These are phyloP conservation scores for Cryptococcus jaspeensis DNA, from an alignment of 1,284 basidiomycete genomes.

Conservation along the genomic window DNA sequence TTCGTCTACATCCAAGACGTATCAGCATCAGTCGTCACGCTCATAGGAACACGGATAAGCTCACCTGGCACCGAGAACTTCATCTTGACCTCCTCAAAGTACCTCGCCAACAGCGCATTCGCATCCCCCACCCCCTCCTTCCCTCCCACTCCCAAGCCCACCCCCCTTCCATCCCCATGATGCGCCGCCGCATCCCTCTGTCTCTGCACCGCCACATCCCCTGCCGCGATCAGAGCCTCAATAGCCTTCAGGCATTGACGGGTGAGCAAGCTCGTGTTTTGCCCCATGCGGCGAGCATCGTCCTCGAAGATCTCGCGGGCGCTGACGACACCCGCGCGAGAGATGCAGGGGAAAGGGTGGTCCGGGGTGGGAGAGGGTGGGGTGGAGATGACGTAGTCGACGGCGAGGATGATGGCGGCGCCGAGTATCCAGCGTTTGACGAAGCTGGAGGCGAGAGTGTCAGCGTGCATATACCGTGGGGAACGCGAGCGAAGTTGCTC, in stretches of 20 bases:
- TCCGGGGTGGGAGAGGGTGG: conserved; percentile 31
- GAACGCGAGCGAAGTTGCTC: neutral
- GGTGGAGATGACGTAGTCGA: conserved; percentile 12
- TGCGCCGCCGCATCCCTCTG: neutral
- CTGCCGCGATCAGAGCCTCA: too few species aligned
- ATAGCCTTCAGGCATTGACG: too few species aligned
- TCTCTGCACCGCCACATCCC: too few species aligned
- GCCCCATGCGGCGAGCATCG: neutral
- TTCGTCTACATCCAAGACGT: too few species aligned
- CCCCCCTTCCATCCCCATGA: neutral
- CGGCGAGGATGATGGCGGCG: conserved; percentile 18
- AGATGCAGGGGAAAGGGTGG: conserved; percentile 13
- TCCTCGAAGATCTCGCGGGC: neutral
- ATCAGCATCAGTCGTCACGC: neutral
- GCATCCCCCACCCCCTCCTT: neutral
- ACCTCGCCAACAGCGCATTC: neutral
- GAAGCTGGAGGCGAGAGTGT: conserved; percentile 10
- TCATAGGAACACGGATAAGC: neutral
- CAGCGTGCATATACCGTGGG: neutral
- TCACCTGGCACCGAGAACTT: neutral
- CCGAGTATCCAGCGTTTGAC: conserved; percentile 26
- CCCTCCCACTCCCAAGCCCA: neutral
- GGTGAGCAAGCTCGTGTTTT: too few species aligned
- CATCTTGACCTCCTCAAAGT: neutral
- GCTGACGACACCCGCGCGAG: neutral